Percentiles rank a stretch among this genome's conserved stretches.
Evolutionary conservation across 2,329 filamentous ascomycete genomes (phyloP).

Genomic region (Pleurostoma richardsiae): DNA sequence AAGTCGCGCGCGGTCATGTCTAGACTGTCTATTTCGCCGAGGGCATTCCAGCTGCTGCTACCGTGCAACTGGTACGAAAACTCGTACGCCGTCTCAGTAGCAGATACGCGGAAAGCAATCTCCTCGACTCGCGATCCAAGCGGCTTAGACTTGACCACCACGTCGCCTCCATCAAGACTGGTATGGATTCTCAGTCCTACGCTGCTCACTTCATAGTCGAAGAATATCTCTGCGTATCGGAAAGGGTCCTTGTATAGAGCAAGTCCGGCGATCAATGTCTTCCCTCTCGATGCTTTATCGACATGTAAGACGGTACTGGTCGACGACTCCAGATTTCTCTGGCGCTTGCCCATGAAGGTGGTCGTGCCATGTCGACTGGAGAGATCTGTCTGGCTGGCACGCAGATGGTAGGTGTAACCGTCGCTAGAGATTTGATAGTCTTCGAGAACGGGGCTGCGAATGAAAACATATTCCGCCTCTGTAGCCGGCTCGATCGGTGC

Average conservation of each 20-base stretch:
- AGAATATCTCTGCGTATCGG: too few relatives aligned
- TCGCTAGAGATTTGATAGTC: background rate
- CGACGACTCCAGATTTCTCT: too few relatives aligned
- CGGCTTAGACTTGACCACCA: background rate
- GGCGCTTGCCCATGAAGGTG: too few relatives aligned
- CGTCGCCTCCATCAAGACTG: background rate
- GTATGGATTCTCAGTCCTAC: background rate
- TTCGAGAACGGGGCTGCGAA: background rate
- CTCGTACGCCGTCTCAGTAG: background rate
- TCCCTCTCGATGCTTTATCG: too few relatives aligned
- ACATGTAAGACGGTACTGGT: too few relatives aligned
- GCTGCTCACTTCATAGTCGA: too few relatives aligned
- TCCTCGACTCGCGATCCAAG: background rate
- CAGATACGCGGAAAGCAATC: background rate
- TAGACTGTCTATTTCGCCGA: slow-evolving; percentile 14
- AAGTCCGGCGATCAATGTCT: too few relatives aligned
- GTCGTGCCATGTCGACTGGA: too few relatives aligned
- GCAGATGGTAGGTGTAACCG: background rate
- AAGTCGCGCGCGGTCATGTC: slow-evolving; percentile 25
- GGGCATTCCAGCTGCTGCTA: background rate
- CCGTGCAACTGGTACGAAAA: background rate
- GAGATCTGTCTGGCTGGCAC: too few relatives aligned
- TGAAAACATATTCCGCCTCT: background rate
- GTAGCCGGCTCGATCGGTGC: background rate
- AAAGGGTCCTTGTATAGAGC: too few relatives aligned